A percentile compares a stretch with the other conserved stretches of the same genome.
These are phyloP conservation scores for Dictyostelium citrinum DNA, from an alignment of 78 protist species.

Conservation along the genomic window DNA sequence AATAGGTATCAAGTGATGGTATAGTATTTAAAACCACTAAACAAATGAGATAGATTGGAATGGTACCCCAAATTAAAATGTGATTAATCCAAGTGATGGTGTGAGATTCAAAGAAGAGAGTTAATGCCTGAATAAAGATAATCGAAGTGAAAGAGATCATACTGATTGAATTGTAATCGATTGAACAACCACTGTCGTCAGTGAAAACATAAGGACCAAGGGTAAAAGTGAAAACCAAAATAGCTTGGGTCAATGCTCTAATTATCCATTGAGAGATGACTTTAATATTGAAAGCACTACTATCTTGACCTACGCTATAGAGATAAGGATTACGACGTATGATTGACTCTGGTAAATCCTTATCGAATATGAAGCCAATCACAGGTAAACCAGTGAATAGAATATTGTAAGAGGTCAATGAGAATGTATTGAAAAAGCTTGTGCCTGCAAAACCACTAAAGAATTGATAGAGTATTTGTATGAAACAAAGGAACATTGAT, in stretches of 20 bases:
- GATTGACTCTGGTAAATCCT: conserved; percentile 62
- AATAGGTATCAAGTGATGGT: conserved; percentile 10
- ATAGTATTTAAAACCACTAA: background rate
- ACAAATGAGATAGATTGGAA: conserved; percentile 59
- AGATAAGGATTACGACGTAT: conserved; percentile 29
- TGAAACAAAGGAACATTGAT: conserved; percentile 83
- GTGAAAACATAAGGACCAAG: background rate
- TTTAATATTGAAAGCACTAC: background rate
- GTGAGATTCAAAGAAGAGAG: conserved; percentile 75
- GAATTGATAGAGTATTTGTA: conserved; percentile 79
- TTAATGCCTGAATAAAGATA: conserved; percentile 68
- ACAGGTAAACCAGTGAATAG: conserved; percentile 87
- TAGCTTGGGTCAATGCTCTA: conserved; percentile 76
- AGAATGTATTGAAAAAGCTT: conserved; percentile 84
- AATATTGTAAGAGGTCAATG: conserved; percentile 85
- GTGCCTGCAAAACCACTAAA: conserved; percentile 76
- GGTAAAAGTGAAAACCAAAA: conserved; percentile 24
- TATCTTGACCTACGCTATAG: conserved; percentile 25
- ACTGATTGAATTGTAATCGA: conserved; percentile 31
- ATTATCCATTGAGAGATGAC: conserved; percentile 51
- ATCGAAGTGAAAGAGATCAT: conserved; percentile 78
- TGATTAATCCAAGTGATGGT: conserved; percentile 75
- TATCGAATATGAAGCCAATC: conserved; percentile 76
- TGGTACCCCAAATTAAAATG: conserved; percentile 67
- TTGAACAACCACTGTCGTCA: background rate